phyloP scores from a whole-genome alignment of 2,329 filamentous ascomycete species.

The Aspergillus quadrilineatus region DNA sequence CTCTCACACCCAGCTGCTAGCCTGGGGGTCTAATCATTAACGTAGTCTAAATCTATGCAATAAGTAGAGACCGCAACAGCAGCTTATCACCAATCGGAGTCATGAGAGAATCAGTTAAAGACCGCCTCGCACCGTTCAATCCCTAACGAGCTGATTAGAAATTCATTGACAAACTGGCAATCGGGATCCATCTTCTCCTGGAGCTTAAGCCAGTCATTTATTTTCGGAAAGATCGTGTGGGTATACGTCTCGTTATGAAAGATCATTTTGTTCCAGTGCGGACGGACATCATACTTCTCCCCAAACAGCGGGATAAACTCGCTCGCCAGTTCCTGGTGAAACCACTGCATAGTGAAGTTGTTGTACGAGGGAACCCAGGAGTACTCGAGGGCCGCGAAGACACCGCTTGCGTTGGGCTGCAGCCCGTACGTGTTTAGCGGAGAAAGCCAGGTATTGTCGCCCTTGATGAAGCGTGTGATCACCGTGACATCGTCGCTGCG shows the following conservation, averaged over 20 bases:
- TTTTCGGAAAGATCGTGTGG: background rate
- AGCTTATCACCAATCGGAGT: too few relatives aligned
- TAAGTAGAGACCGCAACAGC: too few relatives aligned
- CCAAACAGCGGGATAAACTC: background rate
- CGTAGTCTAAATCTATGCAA: too few relatives aligned
- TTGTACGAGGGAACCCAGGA: slow-evolving; percentile 21
- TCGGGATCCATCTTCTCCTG: background rate
- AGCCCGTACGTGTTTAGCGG: slow-evolving; percentile 24
- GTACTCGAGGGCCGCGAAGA: slow-evolving; percentile 21
- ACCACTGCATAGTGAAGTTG: slow-evolving; percentile 19
- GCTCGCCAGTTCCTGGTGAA: background rate
- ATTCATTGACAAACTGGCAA: background rate
- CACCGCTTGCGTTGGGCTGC: slow-evolving; percentile 14
- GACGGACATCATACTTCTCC: background rate
- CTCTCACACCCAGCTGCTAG: too few relatives aligned
- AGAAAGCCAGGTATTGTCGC: slow-evolving; percentile 21
- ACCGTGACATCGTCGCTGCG: slow-evolving; percentile 16
- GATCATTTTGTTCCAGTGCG: background rate
- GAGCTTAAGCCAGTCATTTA: background rate
- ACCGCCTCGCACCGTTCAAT: background rate
- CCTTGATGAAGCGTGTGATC: slow-evolving; percentile 20
- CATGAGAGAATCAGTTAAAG: background rate
- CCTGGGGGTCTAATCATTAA: too few relatives aligned
- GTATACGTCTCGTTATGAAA: background rate
- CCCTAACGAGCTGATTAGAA: background rate